Percentiles rank a stretch among this genome's conserved stretches.
Conservation (phyloP, 768 basidiomycete species). For the Strobilomyces echinocephalus region DNA sequence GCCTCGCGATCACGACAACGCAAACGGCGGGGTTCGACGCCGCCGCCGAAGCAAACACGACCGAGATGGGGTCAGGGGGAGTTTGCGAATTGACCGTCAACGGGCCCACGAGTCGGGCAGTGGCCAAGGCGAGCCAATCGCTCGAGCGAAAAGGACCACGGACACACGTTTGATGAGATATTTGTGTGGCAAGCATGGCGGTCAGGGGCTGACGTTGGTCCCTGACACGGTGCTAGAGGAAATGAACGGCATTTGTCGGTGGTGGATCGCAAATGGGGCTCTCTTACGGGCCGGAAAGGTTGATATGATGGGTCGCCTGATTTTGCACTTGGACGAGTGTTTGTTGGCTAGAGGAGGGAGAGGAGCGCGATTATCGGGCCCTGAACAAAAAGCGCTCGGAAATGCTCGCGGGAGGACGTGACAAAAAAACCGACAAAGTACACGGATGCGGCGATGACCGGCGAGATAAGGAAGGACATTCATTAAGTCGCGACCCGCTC, state of each 20-base stretch:
- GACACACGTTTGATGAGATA: slow-evolving; percentile 20
- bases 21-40: neutral
- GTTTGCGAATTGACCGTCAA: neutral
- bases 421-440: neutral
- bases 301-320: neutral
- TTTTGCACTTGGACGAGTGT: neutral
- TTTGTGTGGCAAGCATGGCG: slow-evolving; percentile 20
- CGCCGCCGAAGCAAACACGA: neutral
- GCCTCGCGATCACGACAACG: neutral
- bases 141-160: slow-evolving; percentile 1
- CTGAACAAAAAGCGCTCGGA: neutral
- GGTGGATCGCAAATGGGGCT: slow-evolving; percentile 16
- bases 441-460: slow-evolving; percentile 13
- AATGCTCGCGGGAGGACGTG: slow-evolving; percentile 20
- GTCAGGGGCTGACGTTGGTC: slow-evolving; percentile 17
- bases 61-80: neutral
- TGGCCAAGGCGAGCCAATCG: neutral
- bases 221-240: slow-evolving; percentile 13
- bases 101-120: neutral
- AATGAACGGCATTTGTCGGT: slow-evolving; percentile 26
- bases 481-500: slow-evolving; percentile 1
- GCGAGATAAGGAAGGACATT: slow-evolving; percentile 15
- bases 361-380: neutral
- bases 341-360: neutral
- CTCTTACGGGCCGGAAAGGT: slow-evolving; percentile 8